Percentiles rank a stretch among this genome's conserved stretches.
Conservation (phyloP, 768 basidiomycete genomes). For the Nevesoporus exiguus region DNA sequence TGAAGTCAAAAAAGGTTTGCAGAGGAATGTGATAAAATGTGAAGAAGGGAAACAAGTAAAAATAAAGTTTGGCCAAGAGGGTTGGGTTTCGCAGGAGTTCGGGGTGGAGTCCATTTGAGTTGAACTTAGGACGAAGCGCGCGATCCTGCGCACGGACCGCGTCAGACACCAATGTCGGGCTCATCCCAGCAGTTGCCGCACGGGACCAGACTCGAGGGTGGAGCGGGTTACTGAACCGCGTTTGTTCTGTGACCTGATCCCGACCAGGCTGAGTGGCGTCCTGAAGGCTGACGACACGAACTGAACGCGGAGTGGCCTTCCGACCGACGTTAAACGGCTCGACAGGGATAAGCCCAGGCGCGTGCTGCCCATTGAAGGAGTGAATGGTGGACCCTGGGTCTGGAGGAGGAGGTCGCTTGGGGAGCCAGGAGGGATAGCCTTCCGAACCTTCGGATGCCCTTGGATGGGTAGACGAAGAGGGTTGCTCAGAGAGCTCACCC, state of each 20-base stretch:
- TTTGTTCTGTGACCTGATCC: slow-evolving; percentile 51
- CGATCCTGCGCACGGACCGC: slow-evolving; percentile 32
- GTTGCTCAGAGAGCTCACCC: slow-evolving; percentile 32
- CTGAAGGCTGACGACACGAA: slow-evolving; percentile 74
- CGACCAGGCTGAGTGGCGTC: slow-evolving; percentile 42
- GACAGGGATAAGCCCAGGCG: slow-evolving; percentile 32
- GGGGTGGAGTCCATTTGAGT: slow-evolving; percentile 62
- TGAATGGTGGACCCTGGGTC: slow-evolving; percentile 70
- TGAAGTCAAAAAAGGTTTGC: slow-evolving; percentile 88
- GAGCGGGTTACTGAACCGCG: slow-evolving; percentile 38
- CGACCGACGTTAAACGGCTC: slow-evolving; percentile 50
- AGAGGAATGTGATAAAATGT: slow-evolving; percentile 69
- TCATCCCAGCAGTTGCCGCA: slow-evolving; percentile 45
- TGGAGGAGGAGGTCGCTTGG: slow-evolving; percentile 71
- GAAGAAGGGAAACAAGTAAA: slow-evolving; percentile 66
- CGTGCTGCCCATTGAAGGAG: slow-evolving; percentile 45
- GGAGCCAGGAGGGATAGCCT: slow-evolving; percentile 84
- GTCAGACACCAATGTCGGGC: slow-evolving; percentile 44
- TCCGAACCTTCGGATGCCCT: slow-evolving; percentile 46
- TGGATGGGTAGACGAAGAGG: slow-evolving; percentile 35
- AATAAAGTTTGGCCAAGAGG: slow-evolving; percentile 53
- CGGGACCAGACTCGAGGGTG: slow-evolving; percentile 57
- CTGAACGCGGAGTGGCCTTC: slow-evolving; percentile 75
- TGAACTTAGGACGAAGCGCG: slow-evolving; percentile 60
- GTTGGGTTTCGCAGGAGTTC: slow-evolving; percentile 65